A percentile compares a stretch with the other conserved stretches of the same genome.
phyloP scores from a whole-genome alignment of 2,329 filamentous ascomycete genomes.

The Stachybotrys chlorohalonatus region DNA sequence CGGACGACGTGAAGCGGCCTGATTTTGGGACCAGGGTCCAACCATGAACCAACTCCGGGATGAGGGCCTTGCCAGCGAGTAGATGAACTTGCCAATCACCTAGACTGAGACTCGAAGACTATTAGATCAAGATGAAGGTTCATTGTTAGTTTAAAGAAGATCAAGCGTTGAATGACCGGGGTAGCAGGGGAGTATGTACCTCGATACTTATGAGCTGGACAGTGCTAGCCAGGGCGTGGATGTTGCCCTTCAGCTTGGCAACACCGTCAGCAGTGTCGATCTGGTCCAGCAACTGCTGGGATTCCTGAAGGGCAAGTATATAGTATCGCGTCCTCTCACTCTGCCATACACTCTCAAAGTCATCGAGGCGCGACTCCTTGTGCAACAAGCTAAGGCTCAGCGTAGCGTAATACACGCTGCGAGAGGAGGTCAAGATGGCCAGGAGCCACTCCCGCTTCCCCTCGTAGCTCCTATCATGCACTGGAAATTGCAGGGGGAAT shows the following conservation, averaged over 20 bases:
- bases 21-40: constrained; percentile 1
- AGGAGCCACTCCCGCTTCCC: constrained; percentile 2
- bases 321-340: constrained; percentile 2
- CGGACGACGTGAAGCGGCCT: not conserved
- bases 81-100: constrained; percentile 3
- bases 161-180: not conserved
- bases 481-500: constrained; percentile 1
- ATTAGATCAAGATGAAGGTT: not conserved
- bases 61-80: constrained; percentile 1
- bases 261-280: not conserved
- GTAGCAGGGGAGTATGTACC: not conserved
- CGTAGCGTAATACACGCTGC: constrained; percentile 1
- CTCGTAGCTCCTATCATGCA: constrained; percentile 1
- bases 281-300: constrained; percentile 1
- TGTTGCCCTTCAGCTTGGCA: constrained; percentile 2
- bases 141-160: not conserved
- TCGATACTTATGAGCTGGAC: constrained; percentile 2
- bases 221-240: constrained; percentile 1
- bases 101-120: constrained; percentile 2
- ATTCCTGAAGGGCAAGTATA: constrained; percentile 1
- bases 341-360: constrained; percentile 2
- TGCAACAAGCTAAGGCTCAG: constrained; percentile 1
- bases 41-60: not conserved
- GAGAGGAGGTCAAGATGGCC: constrained; percentile 1
- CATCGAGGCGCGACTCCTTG: constrained; percentile 1